Evolutionary conservation across 805 yeast genomes (phyloP).

Genomic region (Debaryomyces hansenii): DNA sequence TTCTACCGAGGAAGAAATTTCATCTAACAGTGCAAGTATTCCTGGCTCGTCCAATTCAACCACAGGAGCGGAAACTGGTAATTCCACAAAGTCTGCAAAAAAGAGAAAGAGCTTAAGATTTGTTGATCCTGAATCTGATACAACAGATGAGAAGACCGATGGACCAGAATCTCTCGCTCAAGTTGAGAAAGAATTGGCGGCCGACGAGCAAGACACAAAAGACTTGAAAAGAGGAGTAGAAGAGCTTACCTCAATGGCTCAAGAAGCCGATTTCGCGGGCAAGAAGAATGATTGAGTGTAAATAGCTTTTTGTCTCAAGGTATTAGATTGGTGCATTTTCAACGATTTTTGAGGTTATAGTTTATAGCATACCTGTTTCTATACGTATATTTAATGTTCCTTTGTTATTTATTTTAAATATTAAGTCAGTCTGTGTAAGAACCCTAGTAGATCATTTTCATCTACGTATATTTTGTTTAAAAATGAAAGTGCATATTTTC

Average conservation of each 20-base stretch:
- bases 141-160: not conserved
- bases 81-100: slow-evolving; percentile 7
- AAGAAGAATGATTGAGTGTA: slow-evolving; percentile 1
- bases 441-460: too few relatives aligned
- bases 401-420: too few relatives aligned
- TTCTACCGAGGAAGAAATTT: not conserved
- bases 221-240: not conserved
- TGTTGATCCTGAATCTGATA: slow-evolving; percentile 27
- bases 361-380: not conserved
- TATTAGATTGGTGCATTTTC: not conserved
- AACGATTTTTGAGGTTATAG: not conserved
- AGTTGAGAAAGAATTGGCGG: not conserved
- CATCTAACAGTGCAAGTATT: not conserved
- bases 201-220: not conserved
- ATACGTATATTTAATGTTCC: not conserved
- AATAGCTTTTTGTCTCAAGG: not conserved
- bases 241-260: not conserved
- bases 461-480: too few relatives aligned
- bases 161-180: not conserved
- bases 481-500: too few relatives aligned
- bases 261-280: not conserved
- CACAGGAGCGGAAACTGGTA: slow-evolving; percentile 1
- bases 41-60: not conserved
- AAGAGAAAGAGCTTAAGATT: slow-evolving; percentile 46
- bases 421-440: too few relatives aligned